phyloP scores from a whole-genome alignment of 208 protist species.

The Acanthamoeba healyi region DNA sequence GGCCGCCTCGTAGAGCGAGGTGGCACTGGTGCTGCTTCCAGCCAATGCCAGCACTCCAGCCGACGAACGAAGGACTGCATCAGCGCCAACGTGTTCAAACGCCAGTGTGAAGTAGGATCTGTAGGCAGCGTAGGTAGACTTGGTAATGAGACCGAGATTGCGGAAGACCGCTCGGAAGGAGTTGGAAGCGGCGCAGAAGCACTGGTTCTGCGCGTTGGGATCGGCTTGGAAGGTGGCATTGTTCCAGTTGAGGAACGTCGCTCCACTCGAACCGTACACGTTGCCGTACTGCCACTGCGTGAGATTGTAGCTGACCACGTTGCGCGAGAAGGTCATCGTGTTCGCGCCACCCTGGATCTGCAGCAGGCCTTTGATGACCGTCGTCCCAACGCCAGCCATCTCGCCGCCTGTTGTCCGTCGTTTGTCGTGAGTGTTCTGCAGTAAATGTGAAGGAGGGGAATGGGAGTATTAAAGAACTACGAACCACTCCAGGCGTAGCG shows the following conservation, averaged over 20 bases:
- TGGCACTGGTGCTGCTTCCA: not conserved
- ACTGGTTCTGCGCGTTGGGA: not conserved
- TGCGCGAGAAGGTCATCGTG: not conserved
- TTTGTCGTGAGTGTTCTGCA: too few species aligned
- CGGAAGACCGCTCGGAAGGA: conserved; percentile 16
- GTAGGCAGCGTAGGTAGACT: not conserved
- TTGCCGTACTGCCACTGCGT: conserved; percentile 34
- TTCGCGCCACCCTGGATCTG: not conserved
- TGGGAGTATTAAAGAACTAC: too few species aligned
- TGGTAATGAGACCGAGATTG: conserved; percentile 42
- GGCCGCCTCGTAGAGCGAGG: not conserved
- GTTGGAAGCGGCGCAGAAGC: conserved; percentile 13
- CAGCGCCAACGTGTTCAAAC: not conserved
- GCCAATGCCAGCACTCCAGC: not conserved
- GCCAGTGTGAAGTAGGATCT: not conserved
- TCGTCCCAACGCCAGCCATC: conserved; percentile 47
- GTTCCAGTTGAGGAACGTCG: conserved; percentile 58
- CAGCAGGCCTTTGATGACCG: conserved; percentile 15
- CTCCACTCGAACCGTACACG: not conserved
- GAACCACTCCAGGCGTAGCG: conserved; percentile 35
- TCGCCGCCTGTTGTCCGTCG: too few species aligned
- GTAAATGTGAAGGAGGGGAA: too few species aligned
- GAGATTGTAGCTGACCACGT: conserved; percentile 54
- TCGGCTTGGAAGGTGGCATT: conserved; percentile 70
- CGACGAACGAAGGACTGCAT: not conserved